Conservation (phyloP, 768 basidiomycete genomes). For the Trametes coccinea region DNA sequence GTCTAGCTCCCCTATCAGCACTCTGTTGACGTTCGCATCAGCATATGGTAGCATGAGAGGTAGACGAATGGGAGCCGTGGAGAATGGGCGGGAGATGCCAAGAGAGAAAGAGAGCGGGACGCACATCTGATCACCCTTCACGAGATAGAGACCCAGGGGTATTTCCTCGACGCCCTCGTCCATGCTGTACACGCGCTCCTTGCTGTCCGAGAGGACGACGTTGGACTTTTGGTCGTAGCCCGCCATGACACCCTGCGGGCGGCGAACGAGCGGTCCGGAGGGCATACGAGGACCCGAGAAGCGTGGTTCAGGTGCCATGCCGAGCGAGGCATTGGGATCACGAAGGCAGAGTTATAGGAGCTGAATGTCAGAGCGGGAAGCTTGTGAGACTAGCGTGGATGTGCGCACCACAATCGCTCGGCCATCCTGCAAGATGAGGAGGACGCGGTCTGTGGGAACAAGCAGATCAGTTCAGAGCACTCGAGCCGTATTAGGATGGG, state of each 20-base stretch:
- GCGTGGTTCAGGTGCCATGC: neutral
- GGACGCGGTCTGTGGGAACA: slow-evolving; percentile 67
- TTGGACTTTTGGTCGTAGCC: slow-evolving; percentile 97
- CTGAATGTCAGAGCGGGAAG: neutral
- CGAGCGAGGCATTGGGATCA: neutral
- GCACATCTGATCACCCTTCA: slow-evolving; percentile 98
- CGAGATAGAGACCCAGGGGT: slow-evolving; percentile 91
- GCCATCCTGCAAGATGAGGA: slow-evolving; percentile 95
- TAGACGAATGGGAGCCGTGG: neutral
- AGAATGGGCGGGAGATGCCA: neutral
- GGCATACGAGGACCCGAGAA: neutral
- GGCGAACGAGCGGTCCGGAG: neutral
- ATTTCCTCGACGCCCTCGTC: slow-evolving; percentile 96
- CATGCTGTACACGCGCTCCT: slow-evolving; percentile 87
- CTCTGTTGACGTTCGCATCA: slow-evolving; percentile 39
- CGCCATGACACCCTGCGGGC: slow-evolving; percentile 75
- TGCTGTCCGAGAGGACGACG: slow-evolving; percentile 90
- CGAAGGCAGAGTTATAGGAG: neutral
- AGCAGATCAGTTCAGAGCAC: neutral
- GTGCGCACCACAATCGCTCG: slow-evolving; percentile 84
- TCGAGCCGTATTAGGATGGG: neutral
- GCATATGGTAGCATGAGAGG: neutral
- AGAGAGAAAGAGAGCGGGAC: slow-evolving; percentile 35
- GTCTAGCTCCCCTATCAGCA: slow-evolving; percentile 85
- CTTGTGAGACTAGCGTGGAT: neutral